These are phyloP conservation scores for Anthostomella pinea DNA, from an alignment of 2,329 filamentous ascomycete genomes.

Conservation along the genomic window DNA sequence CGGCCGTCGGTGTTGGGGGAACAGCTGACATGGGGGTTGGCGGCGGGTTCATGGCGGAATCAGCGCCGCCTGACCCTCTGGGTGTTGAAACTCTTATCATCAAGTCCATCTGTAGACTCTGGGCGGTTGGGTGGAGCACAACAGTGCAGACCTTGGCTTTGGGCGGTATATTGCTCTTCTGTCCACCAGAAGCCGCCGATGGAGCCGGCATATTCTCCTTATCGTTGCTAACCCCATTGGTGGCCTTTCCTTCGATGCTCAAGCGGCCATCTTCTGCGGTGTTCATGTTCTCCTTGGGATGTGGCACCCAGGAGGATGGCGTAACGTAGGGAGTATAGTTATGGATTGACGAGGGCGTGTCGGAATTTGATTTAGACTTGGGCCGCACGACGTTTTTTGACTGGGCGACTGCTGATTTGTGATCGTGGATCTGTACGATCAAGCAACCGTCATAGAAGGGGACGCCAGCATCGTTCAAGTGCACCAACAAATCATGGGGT, in stretches of 20 bases:
- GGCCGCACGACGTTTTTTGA: conserved; percentile 57
- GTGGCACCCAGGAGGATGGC: conserved; percentile 80
- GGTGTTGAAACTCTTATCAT: conserved; percentile 73
- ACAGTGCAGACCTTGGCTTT: conserved; percentile 71
- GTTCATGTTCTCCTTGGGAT: conserved; percentile 53
- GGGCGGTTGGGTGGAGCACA: conserved; percentile 80
- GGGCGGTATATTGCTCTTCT: conserved; percentile 42
- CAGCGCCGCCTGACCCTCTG: conserved; percentile 36
- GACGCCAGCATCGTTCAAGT: conserved; percentile 69
- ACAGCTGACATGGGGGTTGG: conserved; percentile 62
- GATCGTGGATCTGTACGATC: conserved; percentile 91
- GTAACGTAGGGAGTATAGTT: conserved; percentile 89
- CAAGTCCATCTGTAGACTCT: conserved; percentile 73
- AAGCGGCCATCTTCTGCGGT: conserved; percentile 23
- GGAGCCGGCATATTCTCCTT: conserved; percentile 59
- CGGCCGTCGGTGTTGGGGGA: conserved; percentile 59
- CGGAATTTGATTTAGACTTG: conserved; percentile 57
- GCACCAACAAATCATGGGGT: conserved; percentile 83
- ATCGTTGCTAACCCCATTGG: conserved; percentile 43
- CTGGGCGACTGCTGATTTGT: conserved; percentile 65
- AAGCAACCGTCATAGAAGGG: conserved; percentile 92
- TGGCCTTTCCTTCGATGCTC: conserved; percentile 37
- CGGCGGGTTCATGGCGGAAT: conserved; percentile 52
- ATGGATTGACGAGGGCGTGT: conserved; percentile 78
- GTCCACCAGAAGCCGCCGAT: conserved; percentile 43